Evolutionary conservation across 2,329 filamentous ascomycete genomes (phyloP).

Genomic region (Pyrenophora seminiperda): DNA sequence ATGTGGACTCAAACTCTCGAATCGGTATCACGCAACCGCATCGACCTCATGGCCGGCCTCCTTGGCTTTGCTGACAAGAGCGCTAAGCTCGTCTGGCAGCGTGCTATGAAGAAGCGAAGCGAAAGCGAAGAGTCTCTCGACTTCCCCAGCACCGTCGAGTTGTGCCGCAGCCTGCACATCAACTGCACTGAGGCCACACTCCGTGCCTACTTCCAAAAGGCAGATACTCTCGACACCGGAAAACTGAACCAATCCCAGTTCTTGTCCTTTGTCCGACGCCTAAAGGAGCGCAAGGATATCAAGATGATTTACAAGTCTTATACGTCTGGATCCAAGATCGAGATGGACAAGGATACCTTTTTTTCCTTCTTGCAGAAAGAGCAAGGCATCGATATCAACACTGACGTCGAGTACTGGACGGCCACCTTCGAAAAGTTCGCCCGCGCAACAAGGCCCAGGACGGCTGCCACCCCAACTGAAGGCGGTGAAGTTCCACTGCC

Average conservation of each 20-base stretch:
- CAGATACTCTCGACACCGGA: constrained; percentile 68
- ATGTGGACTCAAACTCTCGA: constrained; percentile 86
- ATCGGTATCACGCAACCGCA: constrained; percentile 81
- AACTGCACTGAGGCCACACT: constrained; percentile 80
- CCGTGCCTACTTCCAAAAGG: constrained; percentile 72
- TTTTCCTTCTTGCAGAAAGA: constrained; percentile 72
- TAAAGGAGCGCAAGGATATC: constrained; percentile 85
- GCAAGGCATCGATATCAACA: constrained; percentile 77
- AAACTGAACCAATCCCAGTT: constrained; percentile 81
- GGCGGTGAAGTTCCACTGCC: constrained; percentile 49
- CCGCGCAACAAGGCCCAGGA: constrained; percentile 40
- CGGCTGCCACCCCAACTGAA: constrained; percentile 48
- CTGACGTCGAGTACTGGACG: constrained; percentile 70
- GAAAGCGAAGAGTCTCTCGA: constrained; percentile 73
- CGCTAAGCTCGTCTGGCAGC: constrained; percentile 82
- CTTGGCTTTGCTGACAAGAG: constrained; percentile 77
- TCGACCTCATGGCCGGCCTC: constrained; percentile 87
- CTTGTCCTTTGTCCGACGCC: constrained; percentile 76
- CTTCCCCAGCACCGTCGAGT: constrained; percentile 75
- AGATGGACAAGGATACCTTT: constrained; percentile 75
- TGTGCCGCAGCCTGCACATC: constrained; percentile 91
- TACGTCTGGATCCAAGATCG: constrained; percentile 59
- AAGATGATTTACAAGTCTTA: constrained; percentile 71
- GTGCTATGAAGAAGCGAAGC: constrained; percentile 73
- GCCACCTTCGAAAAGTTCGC: constrained; percentile 72